Conservation (phyloP, 1,139 yeast species). For the Scheffersomyces titani region DNA sequence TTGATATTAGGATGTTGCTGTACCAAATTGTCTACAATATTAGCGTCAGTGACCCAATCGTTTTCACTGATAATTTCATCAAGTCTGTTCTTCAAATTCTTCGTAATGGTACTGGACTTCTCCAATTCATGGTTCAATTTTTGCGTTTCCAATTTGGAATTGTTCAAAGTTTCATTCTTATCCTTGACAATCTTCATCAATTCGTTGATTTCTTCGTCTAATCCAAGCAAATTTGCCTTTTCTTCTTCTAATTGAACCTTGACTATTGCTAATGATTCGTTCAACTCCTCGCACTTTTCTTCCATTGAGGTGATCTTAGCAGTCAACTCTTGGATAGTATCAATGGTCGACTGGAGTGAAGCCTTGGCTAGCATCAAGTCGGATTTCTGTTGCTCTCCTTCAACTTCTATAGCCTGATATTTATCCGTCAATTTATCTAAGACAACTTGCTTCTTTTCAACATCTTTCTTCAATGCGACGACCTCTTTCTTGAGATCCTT, state of each 20-base stretch:
- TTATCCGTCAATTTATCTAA: conserved; percentile 50
- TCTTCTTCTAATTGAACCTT: conserved; percentile 59
- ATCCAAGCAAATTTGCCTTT: conserved; percentile 61
- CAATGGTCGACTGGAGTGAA: conserved; percentile 34
- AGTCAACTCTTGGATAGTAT: conserved; percentile 39
- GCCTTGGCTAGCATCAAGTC: conserved; percentile 55
- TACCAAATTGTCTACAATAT: conserved; percentile 53
- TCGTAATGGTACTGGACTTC: conserved; percentile 48
- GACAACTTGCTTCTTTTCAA: conserved; percentile 41
- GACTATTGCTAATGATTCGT: conserved; percentile 33
- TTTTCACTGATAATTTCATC: conserved; percentile 54
- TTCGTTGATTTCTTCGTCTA: conserved; percentile 77
- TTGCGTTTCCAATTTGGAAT: conserved; percentile 57
- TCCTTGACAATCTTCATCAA: conserved; percentile 52
- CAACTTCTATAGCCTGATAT: conserved; percentile 69
- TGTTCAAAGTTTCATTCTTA: conserved; percentile 54
- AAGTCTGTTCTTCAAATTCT: conserved; percentile 44
- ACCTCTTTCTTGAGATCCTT: conserved; percentile 66
- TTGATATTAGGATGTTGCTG: conserved; percentile 65
- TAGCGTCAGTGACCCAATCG: conserved; percentile 74
- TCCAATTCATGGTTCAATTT: conserved; percentile 66
- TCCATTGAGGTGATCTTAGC: conserved; percentile 29
- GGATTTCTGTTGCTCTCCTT: conserved; percentile 63
- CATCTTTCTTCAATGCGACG: conserved; percentile 31
- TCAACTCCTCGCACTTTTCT: conserved; percentile 19